Evolutionary conservation across 2,329 filamentous ascomycete species (phyloP), one percentile per base, ranked within the genome.

Genomic region (Plectosphaerella sp.): DNA sequence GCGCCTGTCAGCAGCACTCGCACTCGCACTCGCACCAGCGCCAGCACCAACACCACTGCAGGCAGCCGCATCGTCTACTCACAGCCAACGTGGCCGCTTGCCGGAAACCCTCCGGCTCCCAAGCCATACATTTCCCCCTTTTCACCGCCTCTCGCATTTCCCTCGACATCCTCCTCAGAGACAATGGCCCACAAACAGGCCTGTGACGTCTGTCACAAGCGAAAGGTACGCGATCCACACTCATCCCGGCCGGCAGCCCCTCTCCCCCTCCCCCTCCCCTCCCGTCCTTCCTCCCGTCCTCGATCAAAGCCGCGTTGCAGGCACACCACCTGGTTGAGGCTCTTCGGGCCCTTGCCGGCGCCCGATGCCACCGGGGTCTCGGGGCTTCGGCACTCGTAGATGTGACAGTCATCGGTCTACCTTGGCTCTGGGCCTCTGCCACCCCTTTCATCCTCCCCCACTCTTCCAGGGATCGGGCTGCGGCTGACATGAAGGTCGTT

Each of bases 201-300:
- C 12, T 79, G 75, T 57, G 76, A 79, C 57, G 71, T 74, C 15
- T 79, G 76, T 56, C 73, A 76, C 58, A 71, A 65, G 57, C 65
- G 73, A 59, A 79, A 78, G 73, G 75, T 74, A 65, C 36, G 28
- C n/a, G 14, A 24, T 51, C 50, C 35, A 28, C 11, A 50, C 45
- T 33, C 28, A 9, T 3, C 4, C n/a, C 35, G 5, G 22, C 22
- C 22, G 3, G 22, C 22, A 5, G 22, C 22, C 50, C 42, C 22
- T 22, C 22, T 22, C 5, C 22, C 22, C 5, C 22, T 22, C 22
- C 22, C 22, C 22, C 22, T 22, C 22, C 22, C 22, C 22, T 46
- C 41, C 45, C 25, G 22, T 45, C 11, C 11, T 18, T 22, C 50
- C 42, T 46, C 41, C 45, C 25, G 24, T 45, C 11, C 11, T 18